These are phyloP conservation scores for Sphaerostilbella broomeana DNA, from an alignment of 2,329 filamentous ascomycete species.

Conservation along the genomic window DNA sequence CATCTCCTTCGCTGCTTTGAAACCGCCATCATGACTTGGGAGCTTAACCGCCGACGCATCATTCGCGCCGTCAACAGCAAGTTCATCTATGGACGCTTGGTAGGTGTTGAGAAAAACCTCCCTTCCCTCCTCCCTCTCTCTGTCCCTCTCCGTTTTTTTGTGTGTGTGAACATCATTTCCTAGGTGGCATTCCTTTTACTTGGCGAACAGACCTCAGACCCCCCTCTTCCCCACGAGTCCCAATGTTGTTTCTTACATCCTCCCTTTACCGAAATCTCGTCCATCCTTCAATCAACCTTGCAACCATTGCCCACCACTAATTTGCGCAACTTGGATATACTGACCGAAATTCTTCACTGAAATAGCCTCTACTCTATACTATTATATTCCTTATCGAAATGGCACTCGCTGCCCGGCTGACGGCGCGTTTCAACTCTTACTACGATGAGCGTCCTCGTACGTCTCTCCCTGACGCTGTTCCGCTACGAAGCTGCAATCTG, in stretches of 20 bases:
- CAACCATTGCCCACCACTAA: too few species aligned
- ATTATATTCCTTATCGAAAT: conserved; percentile 85
- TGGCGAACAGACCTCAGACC: too few species aligned
- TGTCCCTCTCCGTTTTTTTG: too few species aligned
- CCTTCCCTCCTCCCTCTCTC: not conserved
- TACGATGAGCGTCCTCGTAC: conserved; percentile 83
- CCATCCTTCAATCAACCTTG: too few species aligned
- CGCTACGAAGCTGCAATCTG: too few species aligned
- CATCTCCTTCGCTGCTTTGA: not conserved
- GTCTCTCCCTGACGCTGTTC: conserved; percentile 19
- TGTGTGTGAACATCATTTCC: too few species aligned
- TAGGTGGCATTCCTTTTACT: conserved; percentile 2
- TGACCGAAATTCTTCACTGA: too few species aligned
- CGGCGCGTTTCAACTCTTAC: conserved; percentile 85
- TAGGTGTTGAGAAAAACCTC: too few species aligned
- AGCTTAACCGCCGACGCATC: conserved; percentile 54
- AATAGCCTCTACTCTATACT: conserved; percentile 78
- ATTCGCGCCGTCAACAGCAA: conserved; percentile 56
- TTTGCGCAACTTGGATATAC: too few species aligned
- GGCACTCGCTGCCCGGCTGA: conserved; percentile 73
- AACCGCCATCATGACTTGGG: conserved; percentile 45
- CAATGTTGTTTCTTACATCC: too few species aligned
- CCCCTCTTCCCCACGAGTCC: too few species aligned
- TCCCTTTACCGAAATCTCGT: too few species aligned
- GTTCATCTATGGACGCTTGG: conserved; percentile 67